Percentiles rank a stretch among this genome's conserved stretches.
Conservation (phyloP, 805 yeast species). For the Candida tibetensis region DNA sequence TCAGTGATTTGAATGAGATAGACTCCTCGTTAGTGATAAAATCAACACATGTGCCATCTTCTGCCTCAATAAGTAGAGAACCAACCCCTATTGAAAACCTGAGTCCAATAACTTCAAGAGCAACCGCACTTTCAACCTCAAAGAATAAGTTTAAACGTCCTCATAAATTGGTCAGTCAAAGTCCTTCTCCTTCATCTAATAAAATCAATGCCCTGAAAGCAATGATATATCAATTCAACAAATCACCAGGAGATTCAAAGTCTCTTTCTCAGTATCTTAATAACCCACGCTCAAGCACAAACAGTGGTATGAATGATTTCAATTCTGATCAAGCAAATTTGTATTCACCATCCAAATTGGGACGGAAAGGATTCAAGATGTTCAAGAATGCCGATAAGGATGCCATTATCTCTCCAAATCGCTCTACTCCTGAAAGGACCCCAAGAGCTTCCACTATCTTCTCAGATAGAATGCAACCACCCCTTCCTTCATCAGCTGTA, state of each 20-base stretch:
- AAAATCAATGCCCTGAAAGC: conserved; percentile 8
- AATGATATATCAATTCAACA: conserved; percentile 10
- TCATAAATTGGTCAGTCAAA: conserved; percentile 41
- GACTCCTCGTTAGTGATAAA: conserved; percentile 15
- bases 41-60: conserved; percentile 1
- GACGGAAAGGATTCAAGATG: conserved; percentile 31
- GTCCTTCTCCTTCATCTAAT: conserved; percentile 37
- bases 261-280: neutral
- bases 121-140: conserved; percentile 12
- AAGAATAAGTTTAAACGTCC: conserved; percentile 42
- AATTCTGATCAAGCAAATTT: conserved; percentile 7
- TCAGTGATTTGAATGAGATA: conserved; percentile 26
- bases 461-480: conserved; percentile 1
- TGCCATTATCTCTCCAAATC: conserved; percentile 33
- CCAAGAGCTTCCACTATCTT: conserved; percentile 2
- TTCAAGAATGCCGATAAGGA: conserved; percentile 33
- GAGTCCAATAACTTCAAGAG: conserved; percentile 11
- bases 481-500: neutral
- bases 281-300: neutral
- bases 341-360: conserved; percentile 28
- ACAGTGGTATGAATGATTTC: neutral
- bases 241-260: conserved; percentile 4
- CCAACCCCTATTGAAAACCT: conserved; percentile 8
- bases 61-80: conserved; percentile 9
- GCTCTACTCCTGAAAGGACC: conserved; percentile 14